These are phyloP conservation scores for Tylopilus vinaceipallidus DNA, from an alignment of 768 basidiomycete species.

Conservation along the genomic window DNA sequence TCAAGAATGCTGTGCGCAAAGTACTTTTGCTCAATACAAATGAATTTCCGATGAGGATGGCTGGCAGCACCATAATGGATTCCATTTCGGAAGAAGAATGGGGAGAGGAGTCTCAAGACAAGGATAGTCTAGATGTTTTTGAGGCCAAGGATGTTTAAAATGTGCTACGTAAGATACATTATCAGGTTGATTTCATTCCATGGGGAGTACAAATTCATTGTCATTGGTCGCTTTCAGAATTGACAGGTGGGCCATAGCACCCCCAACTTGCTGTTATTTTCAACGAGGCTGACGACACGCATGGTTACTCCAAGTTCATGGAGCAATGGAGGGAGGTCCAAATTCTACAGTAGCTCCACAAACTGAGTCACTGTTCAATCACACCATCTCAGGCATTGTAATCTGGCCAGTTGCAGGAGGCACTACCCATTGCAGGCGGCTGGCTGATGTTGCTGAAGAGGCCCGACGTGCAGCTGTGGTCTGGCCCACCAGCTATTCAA, in stretches of 20 bases:
- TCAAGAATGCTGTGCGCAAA: neutral
- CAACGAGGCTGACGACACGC: neutral
- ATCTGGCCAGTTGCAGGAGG: slow-evolving; percentile 3
- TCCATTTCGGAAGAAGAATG: neutral
- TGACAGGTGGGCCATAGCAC: too few relatives aligned
- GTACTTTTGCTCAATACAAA: neutral
- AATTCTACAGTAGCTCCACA: slow-evolving; percentile 7
- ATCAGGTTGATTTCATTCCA: slow-evolving; percentile 1
- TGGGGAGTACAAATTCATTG: neutral
- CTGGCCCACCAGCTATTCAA: slow-evolving; percentile 1
- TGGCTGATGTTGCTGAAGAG: neutral
- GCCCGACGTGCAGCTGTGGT: neutral
- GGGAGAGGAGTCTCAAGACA: neutral
- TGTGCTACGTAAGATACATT: neutral
- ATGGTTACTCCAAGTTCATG: slow-evolving; percentile 11
- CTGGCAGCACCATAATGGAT: too few relatives aligned
- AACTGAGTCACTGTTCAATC: slow-evolving; percentile 5
- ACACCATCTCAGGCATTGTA: slow-evolving; percentile 4
- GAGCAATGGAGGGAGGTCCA: slow-evolving; percentile 2
- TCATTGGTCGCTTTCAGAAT: too few relatives aligned
- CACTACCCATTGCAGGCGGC: neutral
- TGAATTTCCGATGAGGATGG: too few relatives aligned
- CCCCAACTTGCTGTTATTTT: slow-evolving; percentile 8
- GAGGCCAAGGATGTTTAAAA: slow-evolving; percentile 1
- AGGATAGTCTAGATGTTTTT: neutral